Evolutionary conservation across 208 protist genomes (phyloP).

Genomic region (Trichomonas vaginalis): DNA sequence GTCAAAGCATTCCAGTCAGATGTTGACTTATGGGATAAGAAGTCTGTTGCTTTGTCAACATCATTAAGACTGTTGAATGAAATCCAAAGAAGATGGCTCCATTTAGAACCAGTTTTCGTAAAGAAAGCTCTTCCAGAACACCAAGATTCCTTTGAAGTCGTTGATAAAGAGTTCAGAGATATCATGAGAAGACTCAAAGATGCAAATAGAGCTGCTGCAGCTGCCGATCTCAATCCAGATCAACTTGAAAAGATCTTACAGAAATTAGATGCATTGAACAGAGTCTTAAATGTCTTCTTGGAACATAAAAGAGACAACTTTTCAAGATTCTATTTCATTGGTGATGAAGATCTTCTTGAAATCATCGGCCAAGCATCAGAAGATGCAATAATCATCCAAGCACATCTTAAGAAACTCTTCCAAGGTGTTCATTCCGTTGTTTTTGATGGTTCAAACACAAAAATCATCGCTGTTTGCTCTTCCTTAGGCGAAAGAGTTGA

Average conservation of each 20-base stretch:
- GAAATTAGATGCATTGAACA: constrained; percentile 82
- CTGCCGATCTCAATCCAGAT: constrained; percentile 55
- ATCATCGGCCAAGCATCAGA: constrained; percentile 53
- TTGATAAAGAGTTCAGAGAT: constrained; percentile 72
- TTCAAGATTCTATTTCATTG: constrained; percentile 91
- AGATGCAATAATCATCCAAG: constrained; percentile 79
- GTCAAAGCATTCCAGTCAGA: constrained; percentile 68
- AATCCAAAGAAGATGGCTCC: constrained; percentile 92
- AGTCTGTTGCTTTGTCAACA: constrained; percentile 64
- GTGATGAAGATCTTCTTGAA: constrained; percentile 91
- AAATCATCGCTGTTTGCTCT: not conserved
- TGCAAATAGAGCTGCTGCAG: constrained; percentile 56
- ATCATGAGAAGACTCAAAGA: constrained; percentile 67
- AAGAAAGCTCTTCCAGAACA: constrained; percentile 79
- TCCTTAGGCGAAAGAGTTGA: constrained; percentile 63
- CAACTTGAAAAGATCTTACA: constrained; percentile 64
- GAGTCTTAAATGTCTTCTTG: constrained; percentile 82
- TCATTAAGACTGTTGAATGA: constrained; percentile 71
- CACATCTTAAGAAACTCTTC: constrained; percentile 91
- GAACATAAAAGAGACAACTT: constrained; percentile 74
- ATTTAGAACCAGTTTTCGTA: constrained; percentile 90
- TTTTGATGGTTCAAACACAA: constrained; percentile 42
- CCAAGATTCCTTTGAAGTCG: constrained; percentile 69
- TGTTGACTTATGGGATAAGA: constrained; percentile 64
- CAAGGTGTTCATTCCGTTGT: constrained; percentile 76